Base-by-base conservation (phyloP, 2,329 filamentous ascomycete species). In the Botryotinia convoluta region DNA sequence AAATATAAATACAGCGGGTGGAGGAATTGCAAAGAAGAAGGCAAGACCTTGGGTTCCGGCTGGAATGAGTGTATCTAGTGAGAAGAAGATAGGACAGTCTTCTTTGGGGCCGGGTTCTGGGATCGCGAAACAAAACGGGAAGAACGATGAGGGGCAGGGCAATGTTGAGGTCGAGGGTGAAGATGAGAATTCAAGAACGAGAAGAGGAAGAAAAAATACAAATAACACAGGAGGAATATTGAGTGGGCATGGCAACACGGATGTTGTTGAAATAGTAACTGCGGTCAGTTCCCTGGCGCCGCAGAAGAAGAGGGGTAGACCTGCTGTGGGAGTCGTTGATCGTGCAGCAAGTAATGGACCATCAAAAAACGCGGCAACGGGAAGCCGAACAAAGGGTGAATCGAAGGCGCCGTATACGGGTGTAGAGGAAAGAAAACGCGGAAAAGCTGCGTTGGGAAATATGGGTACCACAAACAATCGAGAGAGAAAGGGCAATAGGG, bases 1-100 rank as follows among this genome's bases (percentile, higher is more conserved):
- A 59, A 61, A 70, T 67, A 67, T 73, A 29, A 51, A 70, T 29
- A 69, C 67, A 35, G 60, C 2, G 26, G n/a, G 32, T 16, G 72
- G 63, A 61, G 45, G 29, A 59, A 71, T 65, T 32, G 51, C 39
- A 32, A 51, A 64, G 26, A 48, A 37, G 35, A 67, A 67, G 45
- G 60, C 35, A 35, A 63, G 32, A 35, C 39, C 65, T 42, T 69
- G 65, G 65, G 51, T 57, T 32, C 65, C 65, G 10, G 37, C 48
- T 4, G 65, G 65, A 26, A 59, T 44, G 22, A 29, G 20, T 18
- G 14, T n/a, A 20, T 3, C 35, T 12, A 64, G 16, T 22, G 35
- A 72, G 44, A 72, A 67, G 37, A 67, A 16, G 35, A 45, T 35
- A 2, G 61, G 60, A 59, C 10, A 37, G 14, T 20, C 60, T 26